Percentiles rank a stretch among this genome's conserved stretches.
Evolutionary conservation across 176 grass and related monocot species (phyloP).

Genomic region (Avena atlantica): DNA sequence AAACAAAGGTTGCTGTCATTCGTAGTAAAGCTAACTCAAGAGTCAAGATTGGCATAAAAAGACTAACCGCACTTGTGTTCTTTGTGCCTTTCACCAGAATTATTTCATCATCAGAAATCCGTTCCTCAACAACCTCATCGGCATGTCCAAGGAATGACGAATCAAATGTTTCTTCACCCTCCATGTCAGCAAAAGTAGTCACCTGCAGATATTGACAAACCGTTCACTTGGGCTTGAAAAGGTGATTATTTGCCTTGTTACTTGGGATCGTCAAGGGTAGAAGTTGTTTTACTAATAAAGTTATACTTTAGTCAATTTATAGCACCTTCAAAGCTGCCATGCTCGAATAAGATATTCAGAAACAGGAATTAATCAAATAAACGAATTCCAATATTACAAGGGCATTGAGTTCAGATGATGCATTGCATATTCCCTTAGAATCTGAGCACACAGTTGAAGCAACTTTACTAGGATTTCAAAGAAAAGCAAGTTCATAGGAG

Average conservation of each 20-base stretch:
- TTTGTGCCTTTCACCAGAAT: constrained; percentile 88
- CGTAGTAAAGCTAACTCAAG: background rate
- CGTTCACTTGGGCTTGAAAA: constrained; percentile 50
- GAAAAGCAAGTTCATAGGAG: background rate
- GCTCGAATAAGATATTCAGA: background rate
- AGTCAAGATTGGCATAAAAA: constrained; percentile 20
- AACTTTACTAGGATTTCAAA: background rate
- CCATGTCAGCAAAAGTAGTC: constrained; percentile 96
- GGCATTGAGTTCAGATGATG: background rate
- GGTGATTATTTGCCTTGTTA: constrained; percentile 34
- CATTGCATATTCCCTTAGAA: constrained; percentile 5
- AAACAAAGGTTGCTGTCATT: background rate
- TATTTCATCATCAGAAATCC: constrained; percentile 86
- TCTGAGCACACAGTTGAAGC: background rate
- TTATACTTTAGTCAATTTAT: constrained; percentile 37
- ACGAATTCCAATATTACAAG: background rate
- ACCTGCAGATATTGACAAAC: constrained; percentile 42
- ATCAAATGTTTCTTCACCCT: constrained; percentile 97
- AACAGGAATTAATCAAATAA: background rate
- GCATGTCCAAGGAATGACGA: constrained; percentile 77
- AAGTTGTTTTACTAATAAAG: constrained; percentile 47
- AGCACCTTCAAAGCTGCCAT: background rate
- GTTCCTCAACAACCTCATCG: constrained; percentile 87
- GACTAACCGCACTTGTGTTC: constrained; percentile 81
- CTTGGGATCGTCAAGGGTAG: constrained; percentile 24